Evolutionary conservation across 176 grass and related monocot genomes (phyloP), one percentile per base, ranked within the genome.

Genomic region (Musa schizocarpa): DNA sequence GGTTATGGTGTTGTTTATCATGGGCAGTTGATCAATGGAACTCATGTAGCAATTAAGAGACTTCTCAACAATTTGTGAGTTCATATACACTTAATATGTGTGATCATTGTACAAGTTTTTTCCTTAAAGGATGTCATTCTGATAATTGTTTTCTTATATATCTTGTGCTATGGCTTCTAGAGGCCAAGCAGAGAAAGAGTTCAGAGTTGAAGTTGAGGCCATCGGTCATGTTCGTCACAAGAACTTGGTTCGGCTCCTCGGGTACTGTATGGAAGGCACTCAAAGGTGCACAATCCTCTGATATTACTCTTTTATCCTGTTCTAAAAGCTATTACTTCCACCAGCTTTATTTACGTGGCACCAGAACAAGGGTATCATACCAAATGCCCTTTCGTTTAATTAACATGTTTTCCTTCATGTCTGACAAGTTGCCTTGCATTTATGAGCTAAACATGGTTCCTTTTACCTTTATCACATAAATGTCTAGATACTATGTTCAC

Each of bases 241-340:
- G 50, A 72, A 72, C 51, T 9, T 72, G 22, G 69, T 72, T 72
- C 83, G 84, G 63, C 88, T 90, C 76, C 76, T 90, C 21, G 88
- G 88, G 34, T 90, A 86, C 23, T 90, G 88, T 62, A 81, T 90
- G 2, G 88, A 90, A 70, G 88, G 88, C 81, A 90, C 71, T 65
- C 78, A 90, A 63, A 90, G 88, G 88, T 90, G 27, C 23, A 85
- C 20, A 74, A 24, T 72, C 79, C 74, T 76, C 77, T 65, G 19
- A 83, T 77, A 43, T 12, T 52, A 19, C 63, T 71, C 7, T 52
- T 19, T 17, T 43, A 5, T 43, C 4, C 34, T 43, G 34, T 43
- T 27, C 26, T 6, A 50, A 59, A 10, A 71, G 1, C 14, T n/a
- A 62, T 20, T 62, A 9, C 17, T 62, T 19, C 58, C 9, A 20